phyloP scores from a whole-genome alignment of 2,329 filamentous ascomycete genomes.

The Sclerotinia subarctica region DNA sequence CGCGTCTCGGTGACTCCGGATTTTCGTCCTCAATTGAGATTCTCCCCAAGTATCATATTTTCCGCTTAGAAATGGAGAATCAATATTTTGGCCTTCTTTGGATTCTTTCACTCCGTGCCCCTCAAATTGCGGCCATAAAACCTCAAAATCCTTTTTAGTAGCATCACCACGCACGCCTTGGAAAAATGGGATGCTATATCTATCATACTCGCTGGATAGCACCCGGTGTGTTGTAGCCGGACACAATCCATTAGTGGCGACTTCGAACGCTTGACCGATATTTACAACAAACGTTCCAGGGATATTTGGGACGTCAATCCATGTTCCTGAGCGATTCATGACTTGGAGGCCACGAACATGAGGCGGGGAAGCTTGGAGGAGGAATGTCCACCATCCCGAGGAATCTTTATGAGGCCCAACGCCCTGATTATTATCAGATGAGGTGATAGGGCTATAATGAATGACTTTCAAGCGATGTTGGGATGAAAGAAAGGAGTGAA shows the following conservation, averaged over 20 bases:
- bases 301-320: conserved; percentile 19
- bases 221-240: conserved; percentile 18
- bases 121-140: conserved; percentile 11
- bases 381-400: conserved; percentile 20
- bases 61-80: conserved; percentile 9
- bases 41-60: conserved; percentile 19
- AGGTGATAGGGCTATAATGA: conserved; percentile 10
- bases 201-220: conserved; percentile 12
- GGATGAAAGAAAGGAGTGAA: conserved; percentile 15
- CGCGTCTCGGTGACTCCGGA: conserved; percentile 8
- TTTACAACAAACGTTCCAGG: conserved; percentile 19
- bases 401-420: conserved; percentile 19
- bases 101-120: not conserved
- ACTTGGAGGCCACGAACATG: conserved; percentile 19
- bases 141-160: conserved; percentile 18
- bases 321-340: conserved; percentile 15
- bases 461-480: conserved; percentile 18
- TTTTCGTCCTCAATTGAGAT: conserved; percentile 21
- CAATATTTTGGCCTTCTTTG: not conserved
- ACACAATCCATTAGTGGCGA: conserved; percentile 17
- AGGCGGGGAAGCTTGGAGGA: conserved; percentile 17
- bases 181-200: conserved; percentile 18
- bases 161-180: conserved; percentile 18
- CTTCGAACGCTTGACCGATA: conserved; percentile 19
- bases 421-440: conserved; percentile 10